Base-by-base conservation (phyloP, 2,329 filamentous ascomycete species). In the Aspergillus luchuensis region DNA sequence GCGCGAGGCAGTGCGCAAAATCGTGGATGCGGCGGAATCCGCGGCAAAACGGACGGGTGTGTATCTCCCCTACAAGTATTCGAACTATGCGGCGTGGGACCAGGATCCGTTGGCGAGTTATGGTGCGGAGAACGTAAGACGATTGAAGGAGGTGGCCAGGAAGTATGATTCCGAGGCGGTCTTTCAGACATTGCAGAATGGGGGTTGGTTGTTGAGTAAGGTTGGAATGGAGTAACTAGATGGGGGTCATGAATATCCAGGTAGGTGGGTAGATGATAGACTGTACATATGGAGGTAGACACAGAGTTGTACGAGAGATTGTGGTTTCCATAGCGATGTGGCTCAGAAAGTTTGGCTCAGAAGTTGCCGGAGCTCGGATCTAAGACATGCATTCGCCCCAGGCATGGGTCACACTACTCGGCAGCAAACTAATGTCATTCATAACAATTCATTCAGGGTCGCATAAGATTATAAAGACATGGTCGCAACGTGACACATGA, bases 401-500 rank as follows among this genome's bases (percentile, higher is more conserved):
- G 33, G 11, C 33, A 36, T 36, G 33, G 33, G 10, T 10, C 30
- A 33, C 10, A 36, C 33, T 36, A 13, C 10, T 36, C 10, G 5
- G 11, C 10, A 11, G 28, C 8, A 30, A 13, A 36, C 5, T 15
- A 36, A 15, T 13, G 4, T 13, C 33, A n/a, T 30, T 50, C 47
- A 50, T 50, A 50, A 17, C 25, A 50, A 10, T 43, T 47, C 53
- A 45, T 56, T 56, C 39, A 25, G 23, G 41, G 53, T 30, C 19
- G 53, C 39, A 17, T 19, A 30, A 45, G 5, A 45, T 19, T 30
- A 56, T 11, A 19, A 56, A 45, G 28, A n/a, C 11, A 65, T 43
- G 55, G n/a, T 51, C 58, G 51, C 41, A 63, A 67, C 67, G 68
- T 73, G 63, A 65, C 64, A 64, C 66, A 66, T 72, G 59, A 70